Evolutionary conservation across 768 basidiomycete genomes (phyloP), one percentile per base, ranked within the genome.

Genomic region (Sporobolomyces pararoseus): DNA sequence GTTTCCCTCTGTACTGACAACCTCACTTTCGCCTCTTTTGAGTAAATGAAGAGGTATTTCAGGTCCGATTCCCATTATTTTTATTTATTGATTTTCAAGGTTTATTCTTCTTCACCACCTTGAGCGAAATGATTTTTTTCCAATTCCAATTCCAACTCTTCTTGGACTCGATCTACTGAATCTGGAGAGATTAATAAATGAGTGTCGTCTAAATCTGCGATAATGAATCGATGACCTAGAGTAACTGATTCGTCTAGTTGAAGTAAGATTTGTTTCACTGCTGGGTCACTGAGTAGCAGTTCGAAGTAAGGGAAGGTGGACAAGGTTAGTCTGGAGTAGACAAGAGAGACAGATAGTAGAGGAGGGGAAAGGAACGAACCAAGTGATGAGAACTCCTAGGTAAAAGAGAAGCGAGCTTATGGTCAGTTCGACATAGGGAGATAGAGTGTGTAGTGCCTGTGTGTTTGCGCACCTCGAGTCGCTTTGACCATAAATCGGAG

Each of bases 191-290:
- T 88, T 62, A 92, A 85, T 2, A 93, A 76, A 79, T 91, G 89
- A 70, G 86, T 84, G 74, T 91, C 89, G 77, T 92, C 91, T 31
- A 93, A 79, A 75, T 93, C 91, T 75, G 91, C 88, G 69, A 93
- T 89, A 71, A 93, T 87, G 78, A 93, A 93, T 29, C 65, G 53
- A n/a, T n/a, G n/a, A 14, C 58, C 42, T 0, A 42, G 17, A 0
- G 39, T 27, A 2, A 42, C 7, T 35, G 84, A 87, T 76, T 91
- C 89, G 77, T 92, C 89, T 63, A 83, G 85, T 13, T 85, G 82
- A 60, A 91, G 82, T 42, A 92, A 82, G 64, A 92, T 90, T 78
- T 91, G 89, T 79, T 92, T 93, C 68, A 93, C 91, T 1, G 90
- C 90, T 2, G 89, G 86, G 78, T 93, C 91, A 77, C 91, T 91